Percentiles rank a stretch among this genome's conserved stretches.
Evolutionary conservation across 176 grass and related monocot species (phyloP).

Genomic region (Bothriochloa decipiens): DNA sequence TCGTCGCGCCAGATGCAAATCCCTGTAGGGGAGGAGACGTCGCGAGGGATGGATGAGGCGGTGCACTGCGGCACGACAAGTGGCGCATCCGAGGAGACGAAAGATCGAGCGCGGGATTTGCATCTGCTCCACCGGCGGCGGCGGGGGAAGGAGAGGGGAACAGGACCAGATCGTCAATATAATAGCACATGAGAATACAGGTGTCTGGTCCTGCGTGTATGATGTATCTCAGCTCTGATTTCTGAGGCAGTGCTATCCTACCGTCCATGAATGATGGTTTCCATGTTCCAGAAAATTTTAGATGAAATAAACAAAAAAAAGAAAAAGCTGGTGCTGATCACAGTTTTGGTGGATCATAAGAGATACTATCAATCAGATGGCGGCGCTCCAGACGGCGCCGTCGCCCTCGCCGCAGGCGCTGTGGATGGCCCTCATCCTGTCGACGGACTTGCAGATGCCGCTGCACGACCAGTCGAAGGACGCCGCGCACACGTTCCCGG

Average conservation of each 20-base stretch:
- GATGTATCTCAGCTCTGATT: not conserved
- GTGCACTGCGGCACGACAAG: too few relatives aligned
- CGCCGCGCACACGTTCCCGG: constrained; percentile 59
- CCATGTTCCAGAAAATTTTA: not conserved
- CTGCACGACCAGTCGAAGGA: constrained; percentile 70
- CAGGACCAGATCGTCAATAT: too few relatives aligned
- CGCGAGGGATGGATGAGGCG: too few relatives aligned
- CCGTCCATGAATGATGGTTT: not conserved
- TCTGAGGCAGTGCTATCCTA: not conserved
- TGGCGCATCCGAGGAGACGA: too few relatives aligned
- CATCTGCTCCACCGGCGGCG: too few relatives aligned
- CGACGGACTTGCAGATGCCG: constrained; percentile 60
- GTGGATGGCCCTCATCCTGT: constrained; percentile 67
- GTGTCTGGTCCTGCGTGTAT: not conserved
- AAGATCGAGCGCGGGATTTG: too few relatives aligned
- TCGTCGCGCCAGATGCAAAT: too few relatives aligned
- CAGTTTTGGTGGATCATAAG: not conserved
- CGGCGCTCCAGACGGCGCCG: constrained; percentile 43
- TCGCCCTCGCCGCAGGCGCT: constrained; percentile 59
- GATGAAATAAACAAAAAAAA: not conserved
- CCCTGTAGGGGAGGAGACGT: too few relatives aligned
- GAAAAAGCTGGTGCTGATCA: not conserved
- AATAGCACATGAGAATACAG: too few relatives aligned
- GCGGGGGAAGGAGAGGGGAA: too few relatives aligned
- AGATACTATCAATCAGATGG: not conserved